A percentile compares a stretch with the other conserved stretches of the same genome.
These are phyloP conservation scores for Cordyceps cateniannulata DNA, from an alignment of 2,329 filamentous ascomycete species.

Conservation along the genomic window DNA sequence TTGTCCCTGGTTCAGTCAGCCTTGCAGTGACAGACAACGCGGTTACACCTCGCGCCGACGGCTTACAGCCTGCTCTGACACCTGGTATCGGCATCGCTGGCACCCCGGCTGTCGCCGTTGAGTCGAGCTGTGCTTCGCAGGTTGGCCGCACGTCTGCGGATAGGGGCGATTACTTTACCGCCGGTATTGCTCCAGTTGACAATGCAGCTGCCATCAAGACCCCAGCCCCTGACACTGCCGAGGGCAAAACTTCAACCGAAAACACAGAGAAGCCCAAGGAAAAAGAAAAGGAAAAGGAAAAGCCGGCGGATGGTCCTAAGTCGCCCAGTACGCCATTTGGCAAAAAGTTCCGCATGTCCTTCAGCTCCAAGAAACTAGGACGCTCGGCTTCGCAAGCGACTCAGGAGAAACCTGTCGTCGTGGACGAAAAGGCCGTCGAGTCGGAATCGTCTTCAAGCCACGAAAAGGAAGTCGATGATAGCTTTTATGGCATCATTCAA, in stretches of 20 bases:
- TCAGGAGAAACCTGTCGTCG: slow-evolving; percentile 63
- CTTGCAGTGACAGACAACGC: slow-evolving; percentile 20
- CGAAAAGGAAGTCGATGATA: slow-evolving; percentile 70
- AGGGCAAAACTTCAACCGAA: slow-evolving; percentile 44
- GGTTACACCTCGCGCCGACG: slow-evolving; percentile 59
- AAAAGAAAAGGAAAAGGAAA: slow-evolving; percentile 39
- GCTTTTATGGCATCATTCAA: slow-evolving; percentile 65
- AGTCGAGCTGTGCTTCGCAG: slow-evolving; percentile 41
- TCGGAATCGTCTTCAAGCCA: slow-evolving; percentile 57
- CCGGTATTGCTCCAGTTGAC: slow-evolving; percentile 44
- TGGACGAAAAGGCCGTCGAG: slow-evolving; percentile 71
- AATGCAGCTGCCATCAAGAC: slow-evolving; percentile 28
- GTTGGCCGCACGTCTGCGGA: slow-evolving; percentile 57
- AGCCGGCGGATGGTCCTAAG: slow-evolving; percentile 47
- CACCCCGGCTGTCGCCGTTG: slow-evolving; percentile 51
- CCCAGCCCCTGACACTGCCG: slow-evolving; percentile 36
- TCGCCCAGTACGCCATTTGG: slow-evolving; percentile 60
- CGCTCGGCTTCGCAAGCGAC: slow-evolving; percentile 54
- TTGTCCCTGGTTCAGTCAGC: slow-evolving; percentile 34
- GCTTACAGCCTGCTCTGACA: slow-evolving; percentile 57
- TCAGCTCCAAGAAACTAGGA: slow-evolving; percentile 77
- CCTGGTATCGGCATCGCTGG: slow-evolving; percentile 74
- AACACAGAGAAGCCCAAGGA: slow-evolving; percentile 41
- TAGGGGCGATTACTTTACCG: slow-evolving; percentile 72
- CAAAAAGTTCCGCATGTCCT: slow-evolving; percentile 81